Evolutionary conservation across 2,329 filamentous ascomycete genomes (phyloP), one percentile per base, ranked within the genome.

Genomic region (Alternaria arbusti): DNA sequence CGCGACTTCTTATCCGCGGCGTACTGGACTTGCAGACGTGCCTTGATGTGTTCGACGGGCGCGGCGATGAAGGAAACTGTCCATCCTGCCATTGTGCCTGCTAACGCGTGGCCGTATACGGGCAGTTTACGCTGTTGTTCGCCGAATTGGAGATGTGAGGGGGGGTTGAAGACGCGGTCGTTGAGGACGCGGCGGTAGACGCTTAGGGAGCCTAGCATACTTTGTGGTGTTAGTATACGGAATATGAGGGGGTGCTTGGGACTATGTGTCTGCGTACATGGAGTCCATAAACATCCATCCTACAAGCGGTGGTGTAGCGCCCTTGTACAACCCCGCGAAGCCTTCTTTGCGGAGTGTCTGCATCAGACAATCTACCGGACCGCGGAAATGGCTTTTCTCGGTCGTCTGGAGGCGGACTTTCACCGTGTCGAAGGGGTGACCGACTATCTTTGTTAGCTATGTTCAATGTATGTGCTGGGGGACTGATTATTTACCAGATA

Each of bases 271-370:
- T 20, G n/a, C 81, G 68, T 79, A 86, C 83, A 91, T 79, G 58
- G 86, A 89, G 83, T 99, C 96, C 95, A 98, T 98, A 75, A 96
- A 93, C 91, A 98, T 97, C 96, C 96, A 98, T 72, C 96, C 96
- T 55, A 97, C 89, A 52, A 98, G 85, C 56, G 96, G 96, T 59
- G 95, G 95, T 26, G 92, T 93, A 11, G 94, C 94, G 73, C 95
- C 94, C 83, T 98, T 99, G 86, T 98, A 99, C 45, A 99, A 84
- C 4, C 93, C 96, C 54, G 86, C 82, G 50, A 96, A 82, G 51
- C 95, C 95, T 81, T 99, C 96, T 77, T 94, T 91, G 64, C 91
- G 88, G 26, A 98, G 69, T 10, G 96, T 99, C 79, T 95, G 90
- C 59, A 91, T 80, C 10, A 97, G 83, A 77, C 96, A 98, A 79